Evolutionary conservation across 768 basidiomycete species (phyloP), one percentile per base, ranked within the genome.

Genomic region (Porpolomopsis calyptriformis): DNA sequence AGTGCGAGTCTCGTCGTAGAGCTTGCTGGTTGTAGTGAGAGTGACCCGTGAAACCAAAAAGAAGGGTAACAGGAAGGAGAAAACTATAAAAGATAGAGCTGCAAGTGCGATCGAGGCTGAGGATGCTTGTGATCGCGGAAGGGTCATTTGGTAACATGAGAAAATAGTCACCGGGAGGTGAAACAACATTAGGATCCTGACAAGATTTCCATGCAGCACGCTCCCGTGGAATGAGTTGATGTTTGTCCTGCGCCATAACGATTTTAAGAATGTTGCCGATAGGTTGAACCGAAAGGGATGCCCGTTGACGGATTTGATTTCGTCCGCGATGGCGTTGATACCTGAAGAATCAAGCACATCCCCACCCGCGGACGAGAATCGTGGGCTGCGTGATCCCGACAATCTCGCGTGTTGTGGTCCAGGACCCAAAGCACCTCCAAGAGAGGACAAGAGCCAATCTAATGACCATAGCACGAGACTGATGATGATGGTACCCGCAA

Each of bases 101-200:
- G 90, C 91, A 34, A 98, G 79, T 18, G 78, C 78, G 42, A 85
- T 74, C 20, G 86, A 80, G 3, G 76, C 65, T 20, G 74, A 55
- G 2, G 78, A 73, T 1, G 77, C 73, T 1, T 70, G 62, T 2
- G 68, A 59, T 5, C 66, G 68, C 14, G 75, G 70, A 25, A 80
- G 62, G 9, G 78, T 76, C 73, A 92, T 82, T 57, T 92, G 82
- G 62, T 90, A 97, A 50, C 77, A 80, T 2, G 91, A 87, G 64
- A 94, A 94, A 43, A 90, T 77, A 27, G 91, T 94, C 48, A 98
- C 75, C 5, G 94, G 94, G 16, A 97, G 77, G 63, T 99, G 94
- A 67, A 99, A 98, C 26, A 93, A 69, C 31, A 96, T 72, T 35
- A 98, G 76, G 47, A 97, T 70, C 49, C 94, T 85, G 48, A 93